A percentile compares a stretch with the other conserved stretches of the same genome.
Conservation (phyloP, 306 rosid species). For the Trichosanthes truncata region DNA sequence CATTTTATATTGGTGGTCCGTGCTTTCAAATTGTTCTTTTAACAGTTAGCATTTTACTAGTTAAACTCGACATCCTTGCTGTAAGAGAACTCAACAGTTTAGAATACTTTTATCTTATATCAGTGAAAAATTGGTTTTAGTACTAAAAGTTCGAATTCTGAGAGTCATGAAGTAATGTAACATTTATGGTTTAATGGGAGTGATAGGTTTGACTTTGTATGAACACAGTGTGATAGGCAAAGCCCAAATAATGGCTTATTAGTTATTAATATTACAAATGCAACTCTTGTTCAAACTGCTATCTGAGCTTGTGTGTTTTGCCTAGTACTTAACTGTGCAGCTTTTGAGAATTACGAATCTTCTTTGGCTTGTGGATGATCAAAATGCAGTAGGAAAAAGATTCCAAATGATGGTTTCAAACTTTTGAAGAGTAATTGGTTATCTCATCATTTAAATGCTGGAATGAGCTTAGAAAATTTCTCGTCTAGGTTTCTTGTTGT, state of each 20-base stretch:
- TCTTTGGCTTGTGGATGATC: not conserved
- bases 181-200: not conserved
- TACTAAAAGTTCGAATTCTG: not conserved
- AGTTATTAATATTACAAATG: not conserved
- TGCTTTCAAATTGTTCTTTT: not conserved
- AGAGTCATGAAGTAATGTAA: not conserved
- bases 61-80: not conserved
- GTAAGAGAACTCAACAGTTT: not conserved
- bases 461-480: not conserved
- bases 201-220: not conserved
- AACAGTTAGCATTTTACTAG: not conserved
- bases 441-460: not conserved
- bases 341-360: not conserved
- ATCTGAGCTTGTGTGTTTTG: not conserved
- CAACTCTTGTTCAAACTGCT: not conserved
- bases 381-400: not conserved
- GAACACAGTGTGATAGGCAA: not conserved
- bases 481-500: constrained; percentile 3
- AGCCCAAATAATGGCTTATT: not conserved
- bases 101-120: not conserved
- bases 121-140: not conserved
- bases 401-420: not conserved
- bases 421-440: not conserved
- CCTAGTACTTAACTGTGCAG: not conserved
- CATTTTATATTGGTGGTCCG: constrained; percentile 83